Evolutionary conservation across 257 asterid species (phyloP), one percentile per base, ranked within the genome.

Genomic region (Anisodus tanguticus): DNA sequence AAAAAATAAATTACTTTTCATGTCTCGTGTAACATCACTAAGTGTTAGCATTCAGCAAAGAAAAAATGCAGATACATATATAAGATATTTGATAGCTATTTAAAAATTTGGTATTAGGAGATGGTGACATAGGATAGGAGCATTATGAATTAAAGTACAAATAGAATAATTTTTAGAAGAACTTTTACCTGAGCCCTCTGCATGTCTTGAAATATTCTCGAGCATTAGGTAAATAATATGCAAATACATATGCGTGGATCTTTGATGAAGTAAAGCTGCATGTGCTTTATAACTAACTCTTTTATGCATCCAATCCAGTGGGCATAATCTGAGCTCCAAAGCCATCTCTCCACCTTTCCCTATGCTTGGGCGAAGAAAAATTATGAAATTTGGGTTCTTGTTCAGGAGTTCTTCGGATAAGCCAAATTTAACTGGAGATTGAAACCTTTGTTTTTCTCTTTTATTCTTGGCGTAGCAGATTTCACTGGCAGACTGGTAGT

Each of bases 191-290:
- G 26, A 68, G 37, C 51, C 79, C 62, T 26, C 45, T 22, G 45
- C 81, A 54, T 22, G 63, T 53, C 15, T 53, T 51, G 64, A 26
- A 26, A 74, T 5, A 74, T 22, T 26, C 8, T 74, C 26, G 63
- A 51, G 8, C 63, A 26, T 76, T 51, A 26, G 22, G 47, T 51
- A 51, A 53, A 49, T 74, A 74, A 74, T 49, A 74, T 19, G 81
- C 43, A 74, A 74, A 53, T 76, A 53, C 47, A 26, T 76, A 51
- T 51, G 8, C 5, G 10, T 76, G 81, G 81, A 22, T 76, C 45
- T 76, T 76, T 76, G 41, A 76, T 72, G 8, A 19, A 72, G 58
- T 72, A 74, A 47, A 74, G 60, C 43, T 74, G 60, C 60, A 47
- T 74, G 43, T 74, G 17, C 43, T 74, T 22, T 74, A 47, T 19